Evolutionary conservation across 768 basidiomycete genomes (phyloP).

Genomic region (Boletus subparvulus): DNA sequence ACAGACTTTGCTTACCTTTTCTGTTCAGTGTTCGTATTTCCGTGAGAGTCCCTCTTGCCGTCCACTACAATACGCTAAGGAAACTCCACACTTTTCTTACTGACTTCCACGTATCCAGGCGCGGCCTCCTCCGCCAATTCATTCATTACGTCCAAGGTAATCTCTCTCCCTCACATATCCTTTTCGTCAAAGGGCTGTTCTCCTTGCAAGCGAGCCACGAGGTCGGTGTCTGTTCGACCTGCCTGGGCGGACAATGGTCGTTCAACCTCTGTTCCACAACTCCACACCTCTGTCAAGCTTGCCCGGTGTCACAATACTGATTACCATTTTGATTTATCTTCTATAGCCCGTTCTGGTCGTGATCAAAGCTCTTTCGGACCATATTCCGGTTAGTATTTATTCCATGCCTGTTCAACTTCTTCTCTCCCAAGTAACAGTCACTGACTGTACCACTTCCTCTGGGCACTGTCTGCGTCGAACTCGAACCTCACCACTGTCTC

Average conservation of each 20-base stretch:
- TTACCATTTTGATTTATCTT: conserved; percentile 8
- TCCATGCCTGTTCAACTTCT: conserved; percentile 20
- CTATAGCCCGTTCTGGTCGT: conserved; percentile 27
- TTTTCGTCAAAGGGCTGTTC: conserved; percentile 1
- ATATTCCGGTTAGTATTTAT: conserved; percentile 31
- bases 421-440: conserved; percentile 5
- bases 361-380: conserved; percentile 23
- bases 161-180: conserved; percentile 20
- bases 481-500: conserved; percentile 10
- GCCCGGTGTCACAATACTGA: conserved; percentile 18
- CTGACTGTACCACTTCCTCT: conserved; percentile 13
- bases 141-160: conserved; percentile 59
- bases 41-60: conserved; percentile 24
- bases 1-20: conserved; percentile 40
- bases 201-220: conserved; percentile 26
- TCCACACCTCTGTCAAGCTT: conserved; percentile 22
- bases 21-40: conserved; percentile 41
- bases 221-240: conserved; percentile 17
- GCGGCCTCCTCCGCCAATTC: conserved; percentile 71
- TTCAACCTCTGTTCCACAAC: conserved; percentile 22
- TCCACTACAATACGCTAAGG: neutral
- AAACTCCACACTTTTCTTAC: neutral
- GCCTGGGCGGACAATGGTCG: conserved; percentile 28
- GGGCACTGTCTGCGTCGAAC: conserved; percentile 1
- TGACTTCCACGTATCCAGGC: conserved; percentile 40